Evolutionary conservation across 202 grass and related monocot genomes (phyloP).

Genomic region (Elaeis oleifera): DNA sequence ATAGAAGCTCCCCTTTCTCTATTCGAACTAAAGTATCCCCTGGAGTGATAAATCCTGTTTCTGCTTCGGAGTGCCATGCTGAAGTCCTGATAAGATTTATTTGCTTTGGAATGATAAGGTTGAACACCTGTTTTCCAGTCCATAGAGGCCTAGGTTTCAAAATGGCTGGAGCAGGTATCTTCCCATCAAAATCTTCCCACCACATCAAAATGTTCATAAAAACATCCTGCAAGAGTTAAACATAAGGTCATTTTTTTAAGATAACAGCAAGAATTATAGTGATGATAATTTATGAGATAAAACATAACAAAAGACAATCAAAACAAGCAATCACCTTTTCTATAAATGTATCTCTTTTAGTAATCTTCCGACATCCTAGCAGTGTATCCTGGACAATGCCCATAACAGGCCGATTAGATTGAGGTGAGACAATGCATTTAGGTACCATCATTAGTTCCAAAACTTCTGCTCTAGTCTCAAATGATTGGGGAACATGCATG

Average conservation of each 20-base stretch:
- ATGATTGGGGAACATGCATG: conserved; percentile 97
- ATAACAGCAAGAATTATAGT: no score
- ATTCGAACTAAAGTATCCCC: conserved; percentile 90
- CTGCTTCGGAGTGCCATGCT: conserved; percentile 73
- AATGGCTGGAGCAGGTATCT: conserved; percentile 88
- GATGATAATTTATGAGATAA: no score
- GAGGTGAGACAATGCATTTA: conserved; percentile 93
- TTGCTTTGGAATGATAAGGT: conserved; percentile 97
- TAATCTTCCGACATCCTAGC: conserved; percentile 88
- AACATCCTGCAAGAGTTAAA: conserved; percentile 55
- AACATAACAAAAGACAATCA: no score
- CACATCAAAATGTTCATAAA: conserved; percentile 99
- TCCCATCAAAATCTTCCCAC: conserved; percentile 99
- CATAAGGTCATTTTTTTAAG: no score
- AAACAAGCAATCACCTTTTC: conserved; percentile 50
- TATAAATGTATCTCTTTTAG: conserved; percentile 91
- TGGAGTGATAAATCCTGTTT: conserved; percentile 79
- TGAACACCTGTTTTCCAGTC: conserved; percentile 98
- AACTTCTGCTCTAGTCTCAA: conserved; percentile 97
- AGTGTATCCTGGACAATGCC: conserved; percentile 93
- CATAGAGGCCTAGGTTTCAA: conserved; percentile 88
- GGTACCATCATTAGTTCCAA: conserved; percentile 98
- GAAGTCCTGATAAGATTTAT: conserved; percentile 87
- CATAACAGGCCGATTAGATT: conserved; percentile 96
- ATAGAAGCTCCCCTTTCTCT: conserved; percentile 85